These are phyloP conservation scores for Pulveroboletus sp. DNA, from an alignment of 768 basidiomycete species.

Conservation along the genomic window DNA sequence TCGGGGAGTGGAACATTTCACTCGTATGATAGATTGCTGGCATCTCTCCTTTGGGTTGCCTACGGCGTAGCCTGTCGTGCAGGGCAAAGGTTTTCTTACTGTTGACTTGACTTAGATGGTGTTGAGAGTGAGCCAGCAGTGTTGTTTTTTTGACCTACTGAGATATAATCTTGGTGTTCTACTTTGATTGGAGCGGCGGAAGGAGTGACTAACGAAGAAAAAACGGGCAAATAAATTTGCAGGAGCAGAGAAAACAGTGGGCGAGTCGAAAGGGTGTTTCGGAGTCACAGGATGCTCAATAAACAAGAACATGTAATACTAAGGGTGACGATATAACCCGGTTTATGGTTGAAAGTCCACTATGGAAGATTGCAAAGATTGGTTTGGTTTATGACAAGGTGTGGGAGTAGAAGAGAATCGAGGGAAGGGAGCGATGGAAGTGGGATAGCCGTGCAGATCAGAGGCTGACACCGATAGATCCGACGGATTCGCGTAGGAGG, in stretches of 20 bases:
- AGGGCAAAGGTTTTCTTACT: conserved; percentile 11
- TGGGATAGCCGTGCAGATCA: conserved; percentile 18
- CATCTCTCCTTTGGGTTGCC: conserved; percentile 9
- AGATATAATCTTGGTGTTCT: too few relatives aligned
- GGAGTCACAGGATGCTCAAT: conserved; percentile 26
- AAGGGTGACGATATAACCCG: conserved; percentile 14
- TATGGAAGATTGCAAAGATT: conserved; percentile 9
- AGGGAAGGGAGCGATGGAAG: conserved; percentile 6
- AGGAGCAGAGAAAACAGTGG: neutral
- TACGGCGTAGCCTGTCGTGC: conserved; percentile 18
- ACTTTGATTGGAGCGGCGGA: too few relatives aligned
- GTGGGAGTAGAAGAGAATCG: conserved; percentile 12
- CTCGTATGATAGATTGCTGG: conserved; percentile 17
- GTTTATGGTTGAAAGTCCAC: conserved; percentile 28
- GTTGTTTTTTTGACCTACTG: conserved; percentile 6
- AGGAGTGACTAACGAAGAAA: too few relatives aligned
- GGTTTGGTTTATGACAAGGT: conserved; percentile 11
- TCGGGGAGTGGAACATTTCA: conserved; percentile 38
- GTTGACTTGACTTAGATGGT: conserved; percentile 12
- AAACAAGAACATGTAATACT: conserved; percentile 16
- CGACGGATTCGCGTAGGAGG: conserved; percentile 5
- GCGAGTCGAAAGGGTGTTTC: conserved; percentile 3
- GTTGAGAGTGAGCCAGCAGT: conserved; percentile 14
- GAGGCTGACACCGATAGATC: conserved; percentile 25
- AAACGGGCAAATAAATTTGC: conserved; percentile 1